phyloP scores from a whole-genome alignment of 2,329 filamentous ascomycete genomes.

The Aspergillus amoenus region DNA sequence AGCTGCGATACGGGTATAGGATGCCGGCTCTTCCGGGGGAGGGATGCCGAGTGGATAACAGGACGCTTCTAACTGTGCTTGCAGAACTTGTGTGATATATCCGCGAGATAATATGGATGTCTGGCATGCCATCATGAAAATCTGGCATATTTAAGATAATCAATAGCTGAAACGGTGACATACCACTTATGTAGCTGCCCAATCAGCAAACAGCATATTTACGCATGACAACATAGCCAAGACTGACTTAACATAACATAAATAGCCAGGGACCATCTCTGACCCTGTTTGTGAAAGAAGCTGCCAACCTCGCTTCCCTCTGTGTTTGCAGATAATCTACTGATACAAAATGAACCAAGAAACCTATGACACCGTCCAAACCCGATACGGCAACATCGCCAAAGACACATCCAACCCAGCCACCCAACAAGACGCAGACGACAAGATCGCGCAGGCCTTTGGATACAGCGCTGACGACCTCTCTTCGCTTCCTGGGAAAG shows the following conservation, averaged over 20 bases:
- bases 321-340: not conserved
- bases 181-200: slow-evolving; percentile 2
- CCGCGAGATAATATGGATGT: no score
- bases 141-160: no score
- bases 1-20: slow-evolving; percentile 3
- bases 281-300: no score
- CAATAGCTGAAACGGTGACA: not conserved
- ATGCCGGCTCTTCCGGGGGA: not conserved
- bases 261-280: not conserved
- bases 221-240: not conserved
- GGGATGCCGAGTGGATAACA: slow-evolving; percentile 2
- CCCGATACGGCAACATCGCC: slow-evolving; percentile 9
- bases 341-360: not conserved
- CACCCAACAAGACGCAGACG: not conserved
- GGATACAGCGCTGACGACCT: slow-evolving; percentile 54
- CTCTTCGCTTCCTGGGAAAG: slow-evolving; percentile 43
- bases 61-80: not conserved
- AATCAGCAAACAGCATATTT: not conserved
- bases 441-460: slow-evolving; percentile 50
- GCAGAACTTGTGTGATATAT: not conserved
- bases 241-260: not conserved
- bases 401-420: not conserved
- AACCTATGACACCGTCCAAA: slow-evolving; percentile 12
- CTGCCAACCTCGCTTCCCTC: not conserved
- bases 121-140: no score